Conservation (phyloP, 768 basidiomycete species). For the Kwoniella sp. region DNA sequence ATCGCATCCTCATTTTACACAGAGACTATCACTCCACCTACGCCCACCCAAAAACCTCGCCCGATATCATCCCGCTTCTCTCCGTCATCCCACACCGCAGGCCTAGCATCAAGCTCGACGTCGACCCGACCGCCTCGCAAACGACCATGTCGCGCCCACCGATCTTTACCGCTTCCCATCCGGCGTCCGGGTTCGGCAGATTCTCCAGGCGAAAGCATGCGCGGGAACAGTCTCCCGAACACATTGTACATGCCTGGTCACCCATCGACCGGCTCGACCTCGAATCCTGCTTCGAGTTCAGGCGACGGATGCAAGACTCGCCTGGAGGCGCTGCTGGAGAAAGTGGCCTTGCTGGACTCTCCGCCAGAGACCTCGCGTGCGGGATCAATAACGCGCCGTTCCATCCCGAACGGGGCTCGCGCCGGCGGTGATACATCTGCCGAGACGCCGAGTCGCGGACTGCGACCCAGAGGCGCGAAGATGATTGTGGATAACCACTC, state of each 20-base stretch:
- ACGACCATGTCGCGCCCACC: slow-evolving; percentile 26
- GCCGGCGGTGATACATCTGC: neutral
- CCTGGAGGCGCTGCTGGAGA: slow-evolving; percentile 11
- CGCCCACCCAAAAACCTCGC: slow-evolving; percentile 26
- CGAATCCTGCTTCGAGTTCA: neutral
- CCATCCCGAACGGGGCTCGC: too few relatives aligned
- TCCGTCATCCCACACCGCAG: neutral
- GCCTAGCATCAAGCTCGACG: neutral
- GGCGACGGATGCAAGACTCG: slow-evolving; percentile 2
- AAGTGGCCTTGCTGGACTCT: slow-evolving; percentile 4
- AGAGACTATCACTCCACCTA: slow-evolving; percentile 20
- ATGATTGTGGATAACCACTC: too few relatives aligned
- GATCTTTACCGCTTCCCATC: slow-evolving; percentile 21
- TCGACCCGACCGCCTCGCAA: slow-evolving; percentile 16
- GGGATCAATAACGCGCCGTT: too few relatives aligned
- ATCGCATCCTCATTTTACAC: too few relatives aligned
- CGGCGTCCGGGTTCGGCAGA: neutral
- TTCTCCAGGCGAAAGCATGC: neutral
- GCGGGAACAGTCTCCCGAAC: too few relatives aligned
- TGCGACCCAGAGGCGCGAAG: neutral
- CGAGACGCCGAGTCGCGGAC: slow-evolving; percentile 4
- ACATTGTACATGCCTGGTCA: too few relatives aligned
- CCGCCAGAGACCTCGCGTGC: neutral
- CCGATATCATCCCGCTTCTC: slow-evolving; percentile 17
- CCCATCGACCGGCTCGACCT: too few relatives aligned